A percentile compares a stretch with the other conserved stretches of the same genome.
These are phyloP conservation scores for Lachnellula cervina DNA, from an alignment of 2,329 filamentous ascomycete species.

Conservation along the genomic window DNA sequence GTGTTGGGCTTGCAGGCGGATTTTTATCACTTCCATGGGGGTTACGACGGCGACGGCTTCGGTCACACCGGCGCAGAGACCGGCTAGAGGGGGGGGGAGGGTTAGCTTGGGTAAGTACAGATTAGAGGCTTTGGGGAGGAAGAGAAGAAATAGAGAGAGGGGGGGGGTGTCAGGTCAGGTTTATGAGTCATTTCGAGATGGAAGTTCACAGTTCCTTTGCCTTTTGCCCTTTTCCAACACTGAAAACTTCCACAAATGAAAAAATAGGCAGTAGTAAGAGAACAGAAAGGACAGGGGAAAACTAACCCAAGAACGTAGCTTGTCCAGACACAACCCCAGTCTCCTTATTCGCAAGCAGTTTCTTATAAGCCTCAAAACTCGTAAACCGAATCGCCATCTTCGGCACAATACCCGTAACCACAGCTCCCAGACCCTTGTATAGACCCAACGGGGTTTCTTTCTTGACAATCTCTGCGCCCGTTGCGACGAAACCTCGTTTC, in stretches of 20 bases:
- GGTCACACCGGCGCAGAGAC: conserved; percentile 86
- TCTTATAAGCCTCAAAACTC: conserved; percentile 94
- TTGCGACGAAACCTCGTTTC: conserved; percentile 80
- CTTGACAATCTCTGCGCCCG: conserved; percentile 79
- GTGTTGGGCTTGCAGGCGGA: conserved; percentile 94
- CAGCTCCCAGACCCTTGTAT: conserved; percentile 97
- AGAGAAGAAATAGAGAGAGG: too few species aligned
- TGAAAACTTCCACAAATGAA: too few species aligned
- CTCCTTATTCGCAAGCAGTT: conserved; percentile 63
- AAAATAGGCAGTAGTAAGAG: background rate
- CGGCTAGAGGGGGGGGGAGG: conserved; percentile 47
- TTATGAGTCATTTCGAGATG: too few species aligned
- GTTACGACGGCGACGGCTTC: conserved; percentile 96
- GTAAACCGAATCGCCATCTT: conserved; percentile 99
- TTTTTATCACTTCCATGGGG: conserved; percentile 99
- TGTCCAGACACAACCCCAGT: conserved; percentile 65
- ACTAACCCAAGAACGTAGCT: conserved; percentile 65
- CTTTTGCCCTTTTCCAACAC: too few species aligned
- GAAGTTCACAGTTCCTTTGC: too few species aligned
- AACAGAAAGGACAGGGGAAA: conserved; percentile 34
- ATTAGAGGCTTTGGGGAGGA: too few species aligned
- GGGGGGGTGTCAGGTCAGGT: too few species aligned
- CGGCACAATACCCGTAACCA: conserved; percentile 91
- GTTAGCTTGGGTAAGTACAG: too few species aligned
- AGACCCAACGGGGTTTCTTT: conserved; percentile 88